Conservation (phyloP, 2,329 filamentous ascomycete species). For the Clonostachys solani region DNA sequence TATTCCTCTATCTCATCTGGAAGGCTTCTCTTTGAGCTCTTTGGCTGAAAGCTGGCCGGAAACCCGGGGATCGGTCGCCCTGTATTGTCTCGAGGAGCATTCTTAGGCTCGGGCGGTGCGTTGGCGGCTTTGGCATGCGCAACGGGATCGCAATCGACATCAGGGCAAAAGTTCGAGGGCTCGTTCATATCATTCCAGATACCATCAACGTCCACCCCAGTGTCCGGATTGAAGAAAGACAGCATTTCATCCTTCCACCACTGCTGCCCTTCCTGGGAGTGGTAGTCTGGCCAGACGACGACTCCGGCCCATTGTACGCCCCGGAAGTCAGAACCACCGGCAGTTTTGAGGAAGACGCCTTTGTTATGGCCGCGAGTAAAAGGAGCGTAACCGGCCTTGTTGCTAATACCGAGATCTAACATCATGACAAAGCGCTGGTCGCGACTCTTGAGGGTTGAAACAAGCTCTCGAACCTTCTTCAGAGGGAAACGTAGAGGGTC, state of each 20-base stretch:
- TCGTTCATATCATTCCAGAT: constrained; percentile 70
- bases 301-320: constrained; percentile 76
- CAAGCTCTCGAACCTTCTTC: constrained; percentile 58
- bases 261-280: constrained; percentile 53
- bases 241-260: constrained; percentile 70
- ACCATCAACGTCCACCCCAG: constrained; percentile 70
- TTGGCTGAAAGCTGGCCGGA: constrained; percentile 5
- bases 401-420: constrained; percentile 62
- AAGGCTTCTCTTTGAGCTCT: not conserved
- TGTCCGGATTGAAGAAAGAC: constrained; percentile 56
- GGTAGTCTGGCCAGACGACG: constrained; percentile 73
- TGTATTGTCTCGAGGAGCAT: constrained; percentile 3
- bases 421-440: constrained; percentile 73
- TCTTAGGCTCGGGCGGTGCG: constrained; percentile 1
- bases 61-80: constrained; percentile 2
- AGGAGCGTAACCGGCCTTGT: constrained; percentile 37
- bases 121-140: constrained; percentile 9
- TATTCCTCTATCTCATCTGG: too few species aligned
- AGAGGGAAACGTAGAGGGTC: constrained; percentile 62
- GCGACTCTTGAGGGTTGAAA: constrained; percentile 60
- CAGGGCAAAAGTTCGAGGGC: constrained; percentile 21
- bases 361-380: constrained; percentile 33
- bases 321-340: constrained; percentile 49
- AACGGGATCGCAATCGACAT: constrained; percentile 10
- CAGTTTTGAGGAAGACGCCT: constrained; percentile 40